Evolutionary conservation across 495 filamentous ascomycete genomes (phyloP), one percentile per base, ranked within the genome.

Genomic region (Penicillium bialowiezense): DNA sequence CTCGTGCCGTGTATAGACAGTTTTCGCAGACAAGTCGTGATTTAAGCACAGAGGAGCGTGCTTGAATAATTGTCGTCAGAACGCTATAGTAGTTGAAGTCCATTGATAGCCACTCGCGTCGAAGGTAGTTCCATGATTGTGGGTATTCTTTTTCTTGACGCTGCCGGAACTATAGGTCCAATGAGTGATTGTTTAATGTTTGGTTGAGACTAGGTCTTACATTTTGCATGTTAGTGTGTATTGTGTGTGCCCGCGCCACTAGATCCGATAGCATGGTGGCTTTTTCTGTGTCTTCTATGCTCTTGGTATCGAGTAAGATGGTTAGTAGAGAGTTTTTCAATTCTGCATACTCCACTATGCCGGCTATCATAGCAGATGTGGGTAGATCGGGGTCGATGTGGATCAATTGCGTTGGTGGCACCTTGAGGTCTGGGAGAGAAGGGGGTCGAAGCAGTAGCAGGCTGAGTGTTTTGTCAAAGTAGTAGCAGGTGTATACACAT

Each of bases 391-490:
- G 48, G n/a, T 63, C 54, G 36, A 61, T 17, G 15, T 59, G 56
- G 3, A 69, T 53, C 19, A 69, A 40, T 2, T 54, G 19, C 3
- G 48, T 31, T 3, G 65, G 58, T 2, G 57, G 46, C 1, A 65
- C 52, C 23, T 61, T 60, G 17, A 69, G 55, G 14, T 59, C 58
- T 26, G 65, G 68, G 7, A 71, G 40, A 18, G 62, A 65, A 6
- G 63, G 51, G 2, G 66, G 68, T 9, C 68, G 66, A 7, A 67
- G 58, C 8, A 69, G 62, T 31, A 71, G 65, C 40, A 70, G 46
- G 48, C 68, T 68, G 14, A 71, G 57, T 3, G 57, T 58, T 18
- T 68, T 63, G 43, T 71, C 68, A 15, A 67, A 59, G 29, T 66
- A 65, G 39, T 66, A 71, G 46, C 67, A 68, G 7, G 41, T 55